Evolutionary conservation across 768 basidiomycete species (phyloP).

Genomic region (Mrakia blollopis): DNA sequence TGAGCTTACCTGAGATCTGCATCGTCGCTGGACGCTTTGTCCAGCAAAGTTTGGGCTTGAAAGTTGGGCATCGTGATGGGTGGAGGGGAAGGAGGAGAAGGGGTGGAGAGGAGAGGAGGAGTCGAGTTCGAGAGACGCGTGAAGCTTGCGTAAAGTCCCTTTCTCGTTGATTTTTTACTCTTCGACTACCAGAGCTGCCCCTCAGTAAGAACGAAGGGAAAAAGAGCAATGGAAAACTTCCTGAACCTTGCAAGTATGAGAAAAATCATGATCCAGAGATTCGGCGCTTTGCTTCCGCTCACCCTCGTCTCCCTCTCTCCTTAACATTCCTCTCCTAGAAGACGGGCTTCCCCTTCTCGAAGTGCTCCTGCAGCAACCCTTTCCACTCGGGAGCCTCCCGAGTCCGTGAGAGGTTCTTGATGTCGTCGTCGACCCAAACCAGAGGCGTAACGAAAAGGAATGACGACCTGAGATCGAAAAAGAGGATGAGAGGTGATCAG

Average conservation of each 20-base stretch:
- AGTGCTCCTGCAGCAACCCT: not conserved
- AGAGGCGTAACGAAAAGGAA: not conserved
- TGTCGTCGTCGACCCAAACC: not conserved
- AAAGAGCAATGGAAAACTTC: too few relatives aligned
- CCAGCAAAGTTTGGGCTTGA: slow-evolving; percentile 29
- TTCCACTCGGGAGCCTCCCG: slow-evolving; percentile 1
- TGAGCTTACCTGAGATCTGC: slow-evolving; percentile 26
- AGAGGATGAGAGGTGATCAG: not conserved
- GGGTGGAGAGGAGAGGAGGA: not conserved
- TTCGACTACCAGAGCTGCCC: too few relatives aligned
- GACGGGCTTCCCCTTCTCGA: not conserved
- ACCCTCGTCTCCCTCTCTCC: not conserved
- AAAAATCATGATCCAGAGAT: not conserved
- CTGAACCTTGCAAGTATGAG: not conserved
- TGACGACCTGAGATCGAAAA: not conserved
- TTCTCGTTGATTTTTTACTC: too few relatives aligned
- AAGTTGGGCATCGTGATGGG: slow-evolving; percentile 24
- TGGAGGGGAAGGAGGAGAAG: not conserved
- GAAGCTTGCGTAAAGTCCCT: too few relatives aligned
- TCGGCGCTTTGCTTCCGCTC: not conserved
- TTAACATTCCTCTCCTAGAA: not conserved
- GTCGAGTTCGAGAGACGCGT: too few relatives aligned
- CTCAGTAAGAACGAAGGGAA: too few relatives aligned
- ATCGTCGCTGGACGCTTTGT: slow-evolving; percentile 32
- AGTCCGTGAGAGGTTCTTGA: not conserved